Base-by-base conservation (phyloP, 73 alveolate genomes). In the Diophrys sp. region DNA sequence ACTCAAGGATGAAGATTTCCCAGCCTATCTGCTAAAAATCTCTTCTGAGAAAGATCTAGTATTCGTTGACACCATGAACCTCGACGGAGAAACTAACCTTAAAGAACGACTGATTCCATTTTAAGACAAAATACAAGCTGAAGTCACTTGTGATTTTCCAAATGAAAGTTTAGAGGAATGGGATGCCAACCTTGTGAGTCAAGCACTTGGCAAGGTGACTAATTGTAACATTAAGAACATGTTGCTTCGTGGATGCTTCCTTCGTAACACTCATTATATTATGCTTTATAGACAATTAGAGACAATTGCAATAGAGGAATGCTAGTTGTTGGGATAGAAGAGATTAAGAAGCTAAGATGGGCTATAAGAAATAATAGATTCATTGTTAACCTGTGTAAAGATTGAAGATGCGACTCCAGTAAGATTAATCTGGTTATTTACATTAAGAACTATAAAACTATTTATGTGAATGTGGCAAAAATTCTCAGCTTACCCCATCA, bases 1-100 rank as follows among this genome's bases (percentile, higher is more conserved):
- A 0, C 67, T 32, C n/a, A 83, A 87, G 70, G 90, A 88, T 33
- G 91, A 91, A 74, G 95, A 90, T 56, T 83, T 93, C 71, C 95
- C 98, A 28, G 93, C 97, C 33, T 98, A 95, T 84, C 44, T 93
- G 29, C 73, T 93, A 31, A 62, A 88, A 14, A 71, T 95, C 28
- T 2, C 26, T 18, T 33, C 84, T 1, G 56, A 93, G 0, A 75
- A 95, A 69, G 90, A 74, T 71, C 85, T 85, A 11, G 88, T 79
- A 31, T 88, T 70, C 57, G 95, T 94, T 0, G 97, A 94, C 87
- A 94, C 98, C 29, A 94, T 92, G 96, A 91, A 91, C 73, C 84
- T 94, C 18, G 97, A 94, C 77, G 98, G 98, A 2, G 98, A 94
- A 70, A 91, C 97, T 26, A 94, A 94, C 79, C 75, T 95, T 56